phyloP scores from a whole-genome alignment of 1,284 basidiomycete species.

The Irpex rosettiformis region DNA sequence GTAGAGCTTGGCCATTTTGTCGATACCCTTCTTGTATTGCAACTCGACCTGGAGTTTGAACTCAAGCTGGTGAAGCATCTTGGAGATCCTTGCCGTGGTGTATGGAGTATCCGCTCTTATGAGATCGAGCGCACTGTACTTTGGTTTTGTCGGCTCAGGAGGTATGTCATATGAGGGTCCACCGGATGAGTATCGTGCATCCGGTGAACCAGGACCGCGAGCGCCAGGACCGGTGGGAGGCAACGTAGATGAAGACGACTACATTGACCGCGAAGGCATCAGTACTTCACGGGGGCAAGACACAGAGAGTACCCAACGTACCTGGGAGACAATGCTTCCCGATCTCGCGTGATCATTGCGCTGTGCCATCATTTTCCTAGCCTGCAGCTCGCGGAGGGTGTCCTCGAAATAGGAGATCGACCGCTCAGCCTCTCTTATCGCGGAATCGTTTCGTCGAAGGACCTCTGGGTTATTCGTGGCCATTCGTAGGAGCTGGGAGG shows the following conservation, averaged over 20 bases:
- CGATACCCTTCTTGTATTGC: slow-evolving; percentile 98
- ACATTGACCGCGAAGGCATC: slow-evolving; percentile 35
- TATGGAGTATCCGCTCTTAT: slow-evolving; percentile 98
- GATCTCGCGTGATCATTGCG: slow-evolving; percentile 54
- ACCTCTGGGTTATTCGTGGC: slow-evolving; percentile 89
- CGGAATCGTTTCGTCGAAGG: slow-evolving; percentile 74
- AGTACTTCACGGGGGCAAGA: slow-evolving; percentile 25
- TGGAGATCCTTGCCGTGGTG: slow-evolving; percentile 94
- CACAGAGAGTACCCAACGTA: slow-evolving; percentile 27
- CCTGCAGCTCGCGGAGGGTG: slow-evolving; percentile 80
- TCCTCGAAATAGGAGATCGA: slow-evolving; percentile 88
- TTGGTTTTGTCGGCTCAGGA: slow-evolving; percentile 44
- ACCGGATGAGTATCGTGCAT: slow-evolving; percentile 30
- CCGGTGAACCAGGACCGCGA: slow-evolving; percentile 37
- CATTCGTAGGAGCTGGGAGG: slow-evolving; percentile 73
- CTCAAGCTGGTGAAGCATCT: slow-evolving; percentile 98
- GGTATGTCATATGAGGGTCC: slow-evolving; percentile 36
- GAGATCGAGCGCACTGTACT: slow-evolving; percentile 83
- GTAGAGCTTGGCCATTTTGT: slow-evolving; percentile 97
- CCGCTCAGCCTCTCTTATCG: slow-evolving; percentile 86
- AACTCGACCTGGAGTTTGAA: slow-evolving; percentile 99
- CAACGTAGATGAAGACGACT: slow-evolving; percentile 19
- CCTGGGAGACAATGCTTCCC: slow-evolving; percentile 22
- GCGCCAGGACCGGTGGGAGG: slow-evolving; percentile 42
- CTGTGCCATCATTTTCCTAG: slow-evolving; percentile 64